phyloP scores from a whole-genome alignment of 2,329 filamentous ascomycete species.

The Lanzia echinophila region DNA sequence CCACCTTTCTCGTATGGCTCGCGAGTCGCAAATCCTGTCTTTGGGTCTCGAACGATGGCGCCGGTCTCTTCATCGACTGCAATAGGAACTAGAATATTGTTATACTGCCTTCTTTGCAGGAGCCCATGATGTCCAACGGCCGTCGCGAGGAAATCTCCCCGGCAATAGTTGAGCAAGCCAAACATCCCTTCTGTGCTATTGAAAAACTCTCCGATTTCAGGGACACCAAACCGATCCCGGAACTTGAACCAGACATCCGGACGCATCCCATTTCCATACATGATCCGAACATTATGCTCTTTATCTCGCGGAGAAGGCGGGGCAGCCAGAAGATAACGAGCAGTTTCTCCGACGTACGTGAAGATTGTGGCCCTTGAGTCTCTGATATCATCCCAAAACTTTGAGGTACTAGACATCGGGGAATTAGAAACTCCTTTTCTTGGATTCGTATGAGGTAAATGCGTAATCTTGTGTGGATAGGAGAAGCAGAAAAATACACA shows the following conservation, averaged over 20 bases:
- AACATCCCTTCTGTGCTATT: slow-evolving; percentile 70
- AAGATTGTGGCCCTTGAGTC: slow-evolving; percentile 63
- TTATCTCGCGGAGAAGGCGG: slow-evolving; percentile 56
- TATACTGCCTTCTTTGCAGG: slow-evolving; percentile 46
- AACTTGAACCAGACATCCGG: slow-evolving; percentile 63
- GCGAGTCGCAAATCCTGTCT: slow-evolving; percentile 60
- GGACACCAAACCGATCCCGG: slow-evolving; percentile 55
- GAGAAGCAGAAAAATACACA: too few relatives aligned
- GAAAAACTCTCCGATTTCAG: slow-evolving; percentile 66
- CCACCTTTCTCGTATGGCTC: slow-evolving; percentile 61
- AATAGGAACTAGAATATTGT: slow-evolving; percentile 57
- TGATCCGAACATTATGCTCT: slow-evolving; percentile 50
- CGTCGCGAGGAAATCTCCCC: slow-evolving; percentile 55
- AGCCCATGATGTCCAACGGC: slow-evolving; percentile 67
- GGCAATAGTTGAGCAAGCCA: slow-evolving; percentile 50
- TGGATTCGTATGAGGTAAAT: too few relatives aligned
- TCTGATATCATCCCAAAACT: slow-evolving; percentile 67
- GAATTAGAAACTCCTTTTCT: too few relatives aligned
- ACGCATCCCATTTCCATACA: slow-evolving; percentile 61
- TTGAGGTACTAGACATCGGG: too few relatives aligned
- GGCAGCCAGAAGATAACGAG: slow-evolving; percentile 64
- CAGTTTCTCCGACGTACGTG: slow-evolving; percentile 72
- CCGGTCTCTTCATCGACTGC: slow-evolving; percentile 62
- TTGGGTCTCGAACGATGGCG: slow-evolving; percentile 57
- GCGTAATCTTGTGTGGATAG: too few relatives aligned